A percentile compares a stretch with the other conserved stretches of the same genome.
Conservation (phyloP, 345 rosid species). For the Ceriops tagal region DNA sequence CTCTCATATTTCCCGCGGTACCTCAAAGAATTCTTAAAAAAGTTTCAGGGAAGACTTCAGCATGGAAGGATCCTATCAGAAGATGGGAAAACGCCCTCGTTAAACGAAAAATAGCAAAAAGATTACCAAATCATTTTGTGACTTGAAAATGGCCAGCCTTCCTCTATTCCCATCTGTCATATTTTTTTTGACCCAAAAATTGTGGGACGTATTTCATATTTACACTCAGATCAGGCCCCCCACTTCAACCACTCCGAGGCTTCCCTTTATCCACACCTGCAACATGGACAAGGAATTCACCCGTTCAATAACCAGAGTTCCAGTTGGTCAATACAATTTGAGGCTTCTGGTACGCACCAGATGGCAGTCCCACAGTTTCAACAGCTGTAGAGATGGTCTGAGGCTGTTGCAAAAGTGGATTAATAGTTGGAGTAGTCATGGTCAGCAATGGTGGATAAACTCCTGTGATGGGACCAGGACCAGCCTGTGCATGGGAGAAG, state of each 20-base stretch:
- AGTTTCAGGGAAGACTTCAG: constrained; percentile 12
- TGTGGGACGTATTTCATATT: constrained; percentile 40
- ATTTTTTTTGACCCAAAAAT: constrained; percentile 21
- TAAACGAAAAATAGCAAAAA: constrained; percentile 17
- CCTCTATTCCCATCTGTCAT: constrained; percentile 19
- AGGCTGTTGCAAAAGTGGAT: constrained; percentile 50
- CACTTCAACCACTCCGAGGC: constrained; percentile 5
- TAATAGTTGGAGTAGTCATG: constrained; percentile 39
- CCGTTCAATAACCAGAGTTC: constrained; percentile 41
- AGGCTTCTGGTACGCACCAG: constrained; percentile 42
- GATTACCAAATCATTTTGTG: constrained; percentile 16
- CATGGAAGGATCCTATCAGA: neutral
- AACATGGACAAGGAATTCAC: constrained; percentile 16
- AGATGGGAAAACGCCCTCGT: constrained; percentile 1
- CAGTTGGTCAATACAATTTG: constrained; percentile 47
- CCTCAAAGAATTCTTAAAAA: constrained; percentile 8
- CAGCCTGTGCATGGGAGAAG: constrained; percentile 57
- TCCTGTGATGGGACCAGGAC: constrained; percentile 56
- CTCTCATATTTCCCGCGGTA: constrained; percentile 25
- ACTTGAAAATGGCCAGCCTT: constrained; percentile 26
- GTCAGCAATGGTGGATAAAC: constrained; percentile 55
- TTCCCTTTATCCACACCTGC: constrained; percentile 16
- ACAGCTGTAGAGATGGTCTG: constrained; percentile 36
- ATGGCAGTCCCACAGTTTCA: constrained; percentile 41
- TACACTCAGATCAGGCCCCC: constrained; percentile 55